phyloP scores from a whole-genome alignment of 495 filamentous ascomycete species.

The Cercophora newfieldiana region DNA sequence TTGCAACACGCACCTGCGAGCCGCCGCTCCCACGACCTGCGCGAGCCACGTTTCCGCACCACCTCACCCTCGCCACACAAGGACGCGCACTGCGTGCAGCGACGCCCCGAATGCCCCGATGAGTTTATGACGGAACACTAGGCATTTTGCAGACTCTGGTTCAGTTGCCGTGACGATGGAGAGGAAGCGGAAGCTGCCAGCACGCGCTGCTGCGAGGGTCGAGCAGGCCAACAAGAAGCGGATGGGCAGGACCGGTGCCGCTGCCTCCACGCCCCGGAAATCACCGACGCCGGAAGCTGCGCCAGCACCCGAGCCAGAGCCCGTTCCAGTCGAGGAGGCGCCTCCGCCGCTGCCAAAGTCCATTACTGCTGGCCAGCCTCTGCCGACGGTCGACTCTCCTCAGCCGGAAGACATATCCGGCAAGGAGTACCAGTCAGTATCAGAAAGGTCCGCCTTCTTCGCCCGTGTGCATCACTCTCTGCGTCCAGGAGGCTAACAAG shows the following conservation, averaged over 20 bases:
- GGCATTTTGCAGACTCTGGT: slow-evolving; percentile 20
- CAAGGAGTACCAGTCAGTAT: slow-evolving; percentile 77
- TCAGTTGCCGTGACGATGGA: slow-evolving; percentile 43
- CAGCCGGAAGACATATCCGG: slow-evolving; percentile 64
- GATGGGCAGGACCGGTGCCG: slow-evolving; percentile 14
- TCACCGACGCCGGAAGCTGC: slow-evolving; percentile 39
- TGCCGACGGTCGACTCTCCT: slow-evolving; percentile 71
- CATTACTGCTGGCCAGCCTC: slow-evolving; percentile 56
- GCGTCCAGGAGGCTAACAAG: slow-evolving; percentile 7
- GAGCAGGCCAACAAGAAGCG: slow-evolving; percentile 55
- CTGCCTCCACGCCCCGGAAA: slow-evolving; percentile 28
- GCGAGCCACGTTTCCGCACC: neutral
- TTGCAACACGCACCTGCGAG: slow-evolving; percentile 1
- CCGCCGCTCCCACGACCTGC: slow-evolving; percentile 1
- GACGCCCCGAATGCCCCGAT: slow-evolving; percentile 16
- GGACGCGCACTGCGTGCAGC: neutral
- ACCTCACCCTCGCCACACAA: neutral
- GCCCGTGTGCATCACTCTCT: neutral
- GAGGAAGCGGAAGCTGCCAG: slow-evolving; percentile 58
- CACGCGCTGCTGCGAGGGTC: slow-evolving; percentile 52
- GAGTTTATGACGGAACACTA: slow-evolving; percentile 26
- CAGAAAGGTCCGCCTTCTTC: slow-evolving; percentile 65
- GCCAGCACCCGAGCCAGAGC: slow-evolving; percentile 32
- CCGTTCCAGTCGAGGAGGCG: slow-evolving; percentile 28
- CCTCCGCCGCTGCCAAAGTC: slow-evolving; percentile 63